Conservation (phyloP, 495 filamentous ascomycete species). For the Tuber brumale region DNA sequence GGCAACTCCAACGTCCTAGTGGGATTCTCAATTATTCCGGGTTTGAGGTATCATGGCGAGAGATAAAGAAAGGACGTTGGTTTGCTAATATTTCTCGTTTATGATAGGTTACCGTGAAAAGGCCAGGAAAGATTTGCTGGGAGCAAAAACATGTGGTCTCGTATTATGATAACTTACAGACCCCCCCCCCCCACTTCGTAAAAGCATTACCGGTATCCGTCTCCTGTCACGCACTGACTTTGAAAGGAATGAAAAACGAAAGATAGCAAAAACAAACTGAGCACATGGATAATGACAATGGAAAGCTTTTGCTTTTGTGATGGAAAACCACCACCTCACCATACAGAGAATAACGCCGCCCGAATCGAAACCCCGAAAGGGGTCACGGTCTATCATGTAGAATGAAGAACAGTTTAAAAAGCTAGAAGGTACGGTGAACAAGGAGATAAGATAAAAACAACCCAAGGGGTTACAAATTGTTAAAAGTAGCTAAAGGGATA, state of each 20-base stretch:
- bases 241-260: background rate
- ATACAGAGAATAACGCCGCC: background rate
- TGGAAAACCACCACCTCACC: background rate
- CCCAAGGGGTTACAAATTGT: background rate
- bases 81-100: background rate
- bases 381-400: background rate
- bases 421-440: background rate
- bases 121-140: background rate
- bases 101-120: background rate
- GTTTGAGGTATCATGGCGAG: background rate
- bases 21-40: background rate
- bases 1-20: background rate
- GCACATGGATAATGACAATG: background rate
- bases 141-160: background rate
- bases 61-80: background rate
- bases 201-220: background rate
- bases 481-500: background rate
- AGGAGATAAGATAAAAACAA: background rate
- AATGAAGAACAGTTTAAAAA: background rate
- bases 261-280: slow-evolving; percentile 4
- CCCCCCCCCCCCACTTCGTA: background rate
- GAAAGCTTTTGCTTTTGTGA: slow-evolving; percentile 1
- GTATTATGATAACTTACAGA: background rate
- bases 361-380: background rate
- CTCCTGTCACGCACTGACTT: background rate